phyloP scores from a whole-genome alignment of 2,329 filamentous ascomycete genomes.

The Aspergillus oerlinghausenensis region DNA sequence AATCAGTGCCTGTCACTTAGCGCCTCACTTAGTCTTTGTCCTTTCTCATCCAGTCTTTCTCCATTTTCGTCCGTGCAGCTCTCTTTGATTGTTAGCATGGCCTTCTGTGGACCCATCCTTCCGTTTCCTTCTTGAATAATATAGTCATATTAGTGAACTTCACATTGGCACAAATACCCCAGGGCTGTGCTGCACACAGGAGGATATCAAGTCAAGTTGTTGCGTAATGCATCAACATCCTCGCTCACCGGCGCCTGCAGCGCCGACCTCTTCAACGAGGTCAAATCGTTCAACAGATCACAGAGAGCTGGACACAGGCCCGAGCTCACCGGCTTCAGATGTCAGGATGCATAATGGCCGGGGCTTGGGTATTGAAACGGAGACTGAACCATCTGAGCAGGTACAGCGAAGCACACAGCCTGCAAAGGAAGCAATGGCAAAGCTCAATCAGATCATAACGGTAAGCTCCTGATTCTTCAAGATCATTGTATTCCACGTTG shows the following conservation, averaged over 20 bases:
- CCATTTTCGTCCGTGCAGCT: constrained; percentile 3
- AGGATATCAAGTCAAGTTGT: constrained; percentile 18
- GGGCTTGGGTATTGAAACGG: constrained; percentile 48
- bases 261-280: constrained; percentile 66
- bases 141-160: not conserved
- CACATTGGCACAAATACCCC: not conserved
- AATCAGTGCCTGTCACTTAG: constrained; percentile 12
- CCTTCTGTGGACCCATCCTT: constrained; percentile 26
- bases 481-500: not conserved
- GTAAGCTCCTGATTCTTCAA: constrained; percentile 44
- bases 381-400: constrained; percentile 39
- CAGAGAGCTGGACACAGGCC: constrained; percentile 59
- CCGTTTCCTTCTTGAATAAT: constrained; percentile 31
- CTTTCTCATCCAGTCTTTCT: constrained; percentile 1
- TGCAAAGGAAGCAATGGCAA: constrained; percentile 65
- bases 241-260: constrained; percentile 67
- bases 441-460: constrained; percentile 91
- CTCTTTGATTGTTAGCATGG: constrained; percentile 35
- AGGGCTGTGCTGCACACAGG: not conserved
- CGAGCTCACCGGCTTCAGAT: constrained; percentile 52
- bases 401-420: constrained; percentile 46
- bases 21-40: constrained; percentile 6
- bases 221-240: constrained; percentile 80
- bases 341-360: constrained; percentile 47
- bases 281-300: constrained; percentile 72